Percentiles rank a stretch among this genome's conserved stretches.
phyloP scores from a whole-genome alignment of 2,329 filamentous ascomycete species.

The Colletotrichum graminicola region DNA sequence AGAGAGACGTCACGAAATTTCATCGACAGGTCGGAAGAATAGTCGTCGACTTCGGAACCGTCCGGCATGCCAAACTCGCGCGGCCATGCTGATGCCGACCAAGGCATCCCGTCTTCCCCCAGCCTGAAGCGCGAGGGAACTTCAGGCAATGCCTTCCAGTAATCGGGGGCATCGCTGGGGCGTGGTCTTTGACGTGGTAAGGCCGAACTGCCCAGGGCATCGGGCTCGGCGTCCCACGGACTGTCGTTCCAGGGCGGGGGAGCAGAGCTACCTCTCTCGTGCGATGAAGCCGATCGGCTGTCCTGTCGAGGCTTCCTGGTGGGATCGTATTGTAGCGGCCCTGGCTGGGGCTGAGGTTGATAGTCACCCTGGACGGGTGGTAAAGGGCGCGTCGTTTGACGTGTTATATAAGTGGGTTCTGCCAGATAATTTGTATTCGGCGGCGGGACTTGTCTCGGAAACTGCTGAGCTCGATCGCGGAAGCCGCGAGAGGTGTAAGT shows the following conservation, averaged over 20 bases:
- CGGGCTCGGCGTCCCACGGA: slow-evolving; percentile 58
- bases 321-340: slow-evolving; percentile 35
- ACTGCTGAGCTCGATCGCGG: slow-evolving; percentile 55
- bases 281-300: slow-evolving; percentile 47
- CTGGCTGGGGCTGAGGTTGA: slow-evolving; percentile 34
- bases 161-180: slow-evolving; percentile 43
- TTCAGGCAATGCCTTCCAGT: slow-evolving; percentile 60
- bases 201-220: slow-evolving; percentile 47
- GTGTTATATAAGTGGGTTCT: slow-evolving; percentile 18
- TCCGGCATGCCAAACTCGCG: slow-evolving; percentile 35
- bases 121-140: slow-evolving; percentile 55
- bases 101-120: slow-evolving; percentile 62
- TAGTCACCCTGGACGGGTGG: slow-evolving; percentile 43
- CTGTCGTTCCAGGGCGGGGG: slow-evolving; percentile 62
- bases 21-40: slow-evolving; percentile 36
- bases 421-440: slow-evolving; percentile 60
- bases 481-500: slow-evolving; percentile 62
- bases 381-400: slow-evolving; percentile 38
- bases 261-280: slow-evolving; percentile 62
- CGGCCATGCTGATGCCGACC: slow-evolving; percentile 57
- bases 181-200: slow-evolving; percentile 44
- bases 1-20: slow-evolving; percentile 37
- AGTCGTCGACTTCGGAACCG: slow-evolving; percentile 28
- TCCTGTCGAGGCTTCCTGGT: slow-evolving; percentile 40
- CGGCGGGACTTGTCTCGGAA: slow-evolving; percentile 60